Conservation (phyloP, 129 eudicot genomes). For the Lactuca saligna region DNA sequence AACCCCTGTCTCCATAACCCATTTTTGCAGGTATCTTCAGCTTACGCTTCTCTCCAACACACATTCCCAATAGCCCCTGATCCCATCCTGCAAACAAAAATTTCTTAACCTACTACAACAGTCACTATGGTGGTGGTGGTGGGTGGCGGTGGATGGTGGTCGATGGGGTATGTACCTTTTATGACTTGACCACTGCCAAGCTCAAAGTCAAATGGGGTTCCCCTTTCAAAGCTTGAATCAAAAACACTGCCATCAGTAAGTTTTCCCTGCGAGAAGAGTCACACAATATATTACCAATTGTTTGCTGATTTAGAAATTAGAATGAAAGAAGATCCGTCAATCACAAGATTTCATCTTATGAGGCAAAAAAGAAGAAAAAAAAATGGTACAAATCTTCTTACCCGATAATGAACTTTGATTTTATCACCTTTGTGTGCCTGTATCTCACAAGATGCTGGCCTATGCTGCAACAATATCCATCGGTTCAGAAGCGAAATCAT, state of each 20-base stretch:
- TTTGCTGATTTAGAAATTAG: slow-evolving; percentile 11
- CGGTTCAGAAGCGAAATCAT: background rate
- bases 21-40: slow-evolving; percentile 93
- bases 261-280: slow-evolving; percentile 59
- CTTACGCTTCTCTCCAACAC: slow-evolving; percentile 92
- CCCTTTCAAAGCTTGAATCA: slow-evolving; percentile 96
- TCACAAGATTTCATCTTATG: background rate
- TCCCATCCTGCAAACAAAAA: slow-evolving; percentile 80
- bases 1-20: slow-evolving; percentile 91
- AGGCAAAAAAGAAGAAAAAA: slow-evolving; percentile 1
- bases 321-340: background rate
- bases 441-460: slow-evolving; percentile 69
- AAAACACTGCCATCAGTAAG: slow-evolving; percentile 96
- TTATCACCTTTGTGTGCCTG: slow-evolving; percentile 93
- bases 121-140: no score
- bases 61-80: slow-evolving; percentile 94
- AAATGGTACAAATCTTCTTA: slow-evolving; percentile 34
- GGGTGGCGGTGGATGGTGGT: background rate
- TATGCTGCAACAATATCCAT: slow-evolving; percentile 55
- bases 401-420: slow-evolving; percentile 85
- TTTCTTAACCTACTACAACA: slow-evolving; percentile 1
- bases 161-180: slow-evolving; percentile 50
- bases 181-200: slow-evolving; percentile 96
- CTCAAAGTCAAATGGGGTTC: slow-evolving; percentile 94
- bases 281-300: background rate